These are phyloP conservation scores for Eimeria maxima DNA, from an alignment of 169 alveolate genomes.

Conservation along the genomic window DNA sequence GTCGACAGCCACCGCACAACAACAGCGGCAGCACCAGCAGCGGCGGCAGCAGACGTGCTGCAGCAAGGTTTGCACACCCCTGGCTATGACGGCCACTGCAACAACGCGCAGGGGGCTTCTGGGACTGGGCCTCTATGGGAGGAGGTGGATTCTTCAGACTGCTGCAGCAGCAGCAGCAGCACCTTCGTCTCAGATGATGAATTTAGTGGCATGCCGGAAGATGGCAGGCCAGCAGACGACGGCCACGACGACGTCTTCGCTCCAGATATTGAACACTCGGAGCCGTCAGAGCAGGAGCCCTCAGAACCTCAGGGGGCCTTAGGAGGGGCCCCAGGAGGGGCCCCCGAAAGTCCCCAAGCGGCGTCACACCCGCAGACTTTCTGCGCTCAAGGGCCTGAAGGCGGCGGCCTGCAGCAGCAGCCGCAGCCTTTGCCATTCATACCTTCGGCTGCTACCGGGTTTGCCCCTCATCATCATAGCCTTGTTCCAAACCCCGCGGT, in stretches of 20 bases:
- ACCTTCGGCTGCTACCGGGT: neutral
- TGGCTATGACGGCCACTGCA: neutral
- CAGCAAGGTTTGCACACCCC: too few relatives aligned
- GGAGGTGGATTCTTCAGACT: neutral
- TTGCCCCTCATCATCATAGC: neutral
- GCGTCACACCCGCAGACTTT: neutral
- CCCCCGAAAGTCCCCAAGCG: neutral
- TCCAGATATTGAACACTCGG: too few relatives aligned
- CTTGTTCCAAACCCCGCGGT: neutral
- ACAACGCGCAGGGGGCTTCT: neutral
- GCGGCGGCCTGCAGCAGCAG: neutral
- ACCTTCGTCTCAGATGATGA: slow-evolving; percentile 38
- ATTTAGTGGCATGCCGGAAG: neutral
- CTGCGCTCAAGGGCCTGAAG: neutral
- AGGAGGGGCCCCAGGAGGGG: neutral
- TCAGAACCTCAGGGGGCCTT: too few relatives aligned
- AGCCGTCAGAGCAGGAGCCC: too few relatives aligned
- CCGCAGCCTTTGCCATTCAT: neutral
- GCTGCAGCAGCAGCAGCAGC: slow-evolving; percentile 3
- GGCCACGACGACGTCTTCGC: too few relatives aligned
- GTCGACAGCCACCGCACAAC: too few relatives aligned
- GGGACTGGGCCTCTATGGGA: neutral
- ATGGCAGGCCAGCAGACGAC: neutral
- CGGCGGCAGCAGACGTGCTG: too few relatives aligned
- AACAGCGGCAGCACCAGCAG: too few relatives aligned